Evolutionary conservation across 2,329 filamentous ascomycete genomes (phyloP).

Genomic region (Phaeosphaeriaceae sp.): DNA sequence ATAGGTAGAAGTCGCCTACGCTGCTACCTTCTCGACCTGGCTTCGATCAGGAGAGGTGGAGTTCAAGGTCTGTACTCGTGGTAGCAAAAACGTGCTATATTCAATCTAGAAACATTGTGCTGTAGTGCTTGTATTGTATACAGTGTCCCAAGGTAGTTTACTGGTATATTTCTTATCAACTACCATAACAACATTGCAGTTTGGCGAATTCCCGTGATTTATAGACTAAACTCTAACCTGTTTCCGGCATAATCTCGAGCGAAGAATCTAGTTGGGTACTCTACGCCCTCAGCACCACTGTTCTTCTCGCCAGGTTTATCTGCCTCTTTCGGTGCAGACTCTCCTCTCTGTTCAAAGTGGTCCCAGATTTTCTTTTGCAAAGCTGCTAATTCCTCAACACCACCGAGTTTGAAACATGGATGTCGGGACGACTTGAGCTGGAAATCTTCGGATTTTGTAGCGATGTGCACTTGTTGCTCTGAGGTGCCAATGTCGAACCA

Average conservation of each 20-base stretch:
- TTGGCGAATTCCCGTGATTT: background rate
- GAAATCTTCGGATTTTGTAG: conserved; percentile 45
- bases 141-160: too few species aligned
- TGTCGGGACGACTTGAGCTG: conserved; percentile 54
- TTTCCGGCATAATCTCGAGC: conserved; percentile 56
- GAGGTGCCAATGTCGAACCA: conserved; percentile 66
- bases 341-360: conserved; percentile 57
- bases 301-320: conserved; percentile 61
- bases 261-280: conserved; percentile 69
- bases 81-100: too few species aligned
- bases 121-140: too few species aligned
- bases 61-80: too few species aligned
- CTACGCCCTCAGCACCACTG: conserved; percentile 56
- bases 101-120: too few species aligned
- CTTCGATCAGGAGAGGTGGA: too few species aligned
- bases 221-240: conserved; percentile 49
- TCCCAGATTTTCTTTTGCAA: conserved; percentile 59
- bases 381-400: conserved; percentile 54
- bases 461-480: conserved; percentile 65
- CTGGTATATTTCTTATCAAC: too few species aligned
- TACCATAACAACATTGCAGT: background rate
- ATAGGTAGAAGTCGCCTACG: background rate
- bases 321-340: conserved; percentile 59
- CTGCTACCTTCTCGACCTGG: too few species aligned
- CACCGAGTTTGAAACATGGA: conserved; percentile 64